Base-by-base conservation (phyloP, 192 early-diverging fungal genomes). In the Rhizoclosmatium globosum region DNA sequence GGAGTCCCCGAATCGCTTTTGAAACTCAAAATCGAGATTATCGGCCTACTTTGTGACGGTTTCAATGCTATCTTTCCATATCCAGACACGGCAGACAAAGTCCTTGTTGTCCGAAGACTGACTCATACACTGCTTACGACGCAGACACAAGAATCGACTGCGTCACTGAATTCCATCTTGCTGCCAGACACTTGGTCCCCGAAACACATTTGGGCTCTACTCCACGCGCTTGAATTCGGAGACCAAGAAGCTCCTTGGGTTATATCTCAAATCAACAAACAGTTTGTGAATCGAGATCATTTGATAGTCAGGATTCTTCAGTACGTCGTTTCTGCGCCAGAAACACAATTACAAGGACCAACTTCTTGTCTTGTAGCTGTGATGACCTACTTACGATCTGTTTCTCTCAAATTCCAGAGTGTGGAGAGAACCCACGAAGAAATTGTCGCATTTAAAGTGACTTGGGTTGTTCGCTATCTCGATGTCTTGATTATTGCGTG, bases 401-500 rank as follows among this genome's bases (percentile, higher is more conserved):
- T 72, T 50, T 47, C 39, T 9, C 53, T 13, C 50, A 72, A 2
- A 4, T n/a, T 21, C 67, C 41, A 39, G 11, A 68, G 15, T 41
- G 62, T 23, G 62, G 62, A 41, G 31, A 9, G 17, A 7, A n/a
- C n/a, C 38, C 50, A 53, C 42, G 53, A 2, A 1, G 46, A 41
- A 17, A 2, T 15, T 15, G 17, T 53, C n/a, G 42, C n/a, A 31
- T 72, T 72, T 53, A 19, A 58, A 43, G 21, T 72, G 2, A 42
- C 47, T 31, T 72, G 71, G 71, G 58, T 72, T 19, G 71, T 72
- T 1, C 19, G 53, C 9, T 72, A 72, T 42, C 53, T 72, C 2
- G 71, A 72, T 39, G 71, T 72, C 15, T 41, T 72, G 50, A 72
- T 72, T 58, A 72, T 72, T 39, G 71, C 71, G 9, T 72, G 71